These are phyloP conservation scores for Piper longum DNA, from an alignment of 164 flowering plant genomes.

Conservation along the genomic window DNA sequence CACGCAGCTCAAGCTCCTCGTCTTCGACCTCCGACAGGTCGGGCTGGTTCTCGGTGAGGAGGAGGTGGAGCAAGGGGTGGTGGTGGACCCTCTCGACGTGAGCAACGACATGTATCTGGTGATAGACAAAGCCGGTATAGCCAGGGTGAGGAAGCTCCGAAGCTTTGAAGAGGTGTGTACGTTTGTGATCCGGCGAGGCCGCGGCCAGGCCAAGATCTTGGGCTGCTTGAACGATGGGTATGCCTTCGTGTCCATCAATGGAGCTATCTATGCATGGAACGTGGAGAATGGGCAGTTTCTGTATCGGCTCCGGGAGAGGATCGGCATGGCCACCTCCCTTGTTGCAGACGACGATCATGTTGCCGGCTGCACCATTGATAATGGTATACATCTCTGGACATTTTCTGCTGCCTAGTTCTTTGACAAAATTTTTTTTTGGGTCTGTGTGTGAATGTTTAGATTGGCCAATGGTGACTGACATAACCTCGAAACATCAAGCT, in stretches of 20 bases:
- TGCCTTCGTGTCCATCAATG: slow-evolving; percentile 39
- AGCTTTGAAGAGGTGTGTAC: slow-evolving; percentile 38
- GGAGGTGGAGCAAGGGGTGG: slow-evolving; percentile 18
- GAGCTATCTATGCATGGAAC: slow-evolving; percentile 49
- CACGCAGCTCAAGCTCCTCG: slow-evolving; percentile 32
- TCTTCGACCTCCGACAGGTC: slow-evolving; percentile 29
- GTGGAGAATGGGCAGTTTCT: slow-evolving; percentile 24
- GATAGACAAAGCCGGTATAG: slow-evolving; percentile 33
- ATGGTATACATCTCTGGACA: slow-evolving; percentile 53
- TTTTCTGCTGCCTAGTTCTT: slow-evolving; percentile 4
- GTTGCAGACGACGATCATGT: slow-evolving; percentile 46
- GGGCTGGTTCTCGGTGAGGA: slow-evolving; percentile 21
- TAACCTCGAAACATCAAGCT: no score
- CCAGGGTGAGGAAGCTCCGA: slow-evolving; percentile 37
- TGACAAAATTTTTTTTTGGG: background rate
- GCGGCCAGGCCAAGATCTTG: slow-evolving; percentile 10
- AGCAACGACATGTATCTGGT: slow-evolving; percentile 21
- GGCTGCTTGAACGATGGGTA: slow-evolving; percentile 61
- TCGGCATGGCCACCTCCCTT: slow-evolving; percentile 34
- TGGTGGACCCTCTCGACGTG: slow-evolving; percentile 42
- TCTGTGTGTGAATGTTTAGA: no score
- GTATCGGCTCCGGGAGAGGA: slow-evolving; percentile 30
- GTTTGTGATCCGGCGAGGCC: slow-evolving; percentile 25
- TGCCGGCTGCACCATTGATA: slow-evolving; percentile 32
- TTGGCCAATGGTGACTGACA: no score